phyloP scores from a whole-genome alignment of 2,329 filamentous ascomycete genomes.

The Colletotrichum cordylinicola region DNA sequence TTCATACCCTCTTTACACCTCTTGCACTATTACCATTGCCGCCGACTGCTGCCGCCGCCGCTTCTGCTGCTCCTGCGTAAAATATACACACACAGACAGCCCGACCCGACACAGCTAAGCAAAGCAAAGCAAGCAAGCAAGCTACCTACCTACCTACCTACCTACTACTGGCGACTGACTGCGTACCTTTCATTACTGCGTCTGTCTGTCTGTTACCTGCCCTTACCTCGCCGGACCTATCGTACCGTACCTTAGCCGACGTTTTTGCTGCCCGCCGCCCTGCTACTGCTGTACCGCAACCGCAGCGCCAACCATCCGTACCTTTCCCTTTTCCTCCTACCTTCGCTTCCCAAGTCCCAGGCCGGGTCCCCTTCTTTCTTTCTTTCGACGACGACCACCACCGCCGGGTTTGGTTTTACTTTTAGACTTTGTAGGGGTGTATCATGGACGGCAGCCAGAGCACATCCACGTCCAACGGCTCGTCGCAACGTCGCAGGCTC shows the following conservation, averaged over 20 bases:
- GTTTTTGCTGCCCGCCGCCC: background rate
- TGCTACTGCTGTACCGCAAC: background rate
- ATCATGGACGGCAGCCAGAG: conserved; percentile 54
- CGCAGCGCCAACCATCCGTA: background rate
- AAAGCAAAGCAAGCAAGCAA: background rate
- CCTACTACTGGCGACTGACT: background rate
- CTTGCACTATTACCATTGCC: background rate
- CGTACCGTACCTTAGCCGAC: background rate
- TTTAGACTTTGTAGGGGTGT: conserved; percentile 26
- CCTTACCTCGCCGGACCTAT: background rate
- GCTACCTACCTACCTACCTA: background rate
- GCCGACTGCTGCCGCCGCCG: background rate
- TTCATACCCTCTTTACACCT: conserved; percentile 18
- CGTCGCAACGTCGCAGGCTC: conserved; percentile 63
- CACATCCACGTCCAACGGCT: conserved; percentile 46
- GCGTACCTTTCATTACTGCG: background rate
- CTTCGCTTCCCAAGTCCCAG: background rate
- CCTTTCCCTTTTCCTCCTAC: background rate
- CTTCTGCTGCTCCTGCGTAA: background rate
- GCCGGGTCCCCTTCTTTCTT: background rate
- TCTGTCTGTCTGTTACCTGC: background rate
- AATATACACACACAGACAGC: background rate
- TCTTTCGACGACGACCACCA: conserved; percentile 12
- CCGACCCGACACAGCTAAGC: background rate
- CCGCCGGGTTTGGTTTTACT: background rate